Conservation (phyloP, 2,329 filamentous ascomycete genomes). For the Aspergillus luchuensis region DNA sequence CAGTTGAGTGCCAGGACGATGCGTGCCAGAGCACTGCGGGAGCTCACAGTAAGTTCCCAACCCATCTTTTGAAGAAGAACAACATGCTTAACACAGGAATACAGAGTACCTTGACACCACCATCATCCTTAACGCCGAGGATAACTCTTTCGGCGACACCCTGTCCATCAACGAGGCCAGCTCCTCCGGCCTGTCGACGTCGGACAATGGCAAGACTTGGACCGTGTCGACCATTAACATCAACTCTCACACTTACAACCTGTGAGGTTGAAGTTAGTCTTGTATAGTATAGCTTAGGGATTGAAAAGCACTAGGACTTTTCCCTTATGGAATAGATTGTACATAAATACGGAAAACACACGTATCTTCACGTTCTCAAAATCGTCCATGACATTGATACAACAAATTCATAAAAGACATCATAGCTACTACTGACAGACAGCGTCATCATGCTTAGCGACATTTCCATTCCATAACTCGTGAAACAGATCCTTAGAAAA, state of each 20-base stretch:
- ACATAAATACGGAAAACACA: too few relatives aligned
- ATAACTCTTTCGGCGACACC: constrained; percentile 30
- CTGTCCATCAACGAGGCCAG: constrained; percentile 30
- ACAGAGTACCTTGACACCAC: constrained; percentile 34
- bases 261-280: background rate
- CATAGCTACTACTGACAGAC: too few relatives aligned
- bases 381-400: too few relatives aligned
- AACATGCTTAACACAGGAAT: background rate
- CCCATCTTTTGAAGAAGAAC: background rate
- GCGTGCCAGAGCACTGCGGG: constrained; percentile 29
- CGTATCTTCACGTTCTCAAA: too few relatives aligned
- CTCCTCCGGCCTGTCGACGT: constrained; percentile 29
- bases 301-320: too few relatives aligned
- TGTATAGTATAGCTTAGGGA: background rate
- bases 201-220: constrained; percentile 31
- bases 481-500: background rate
- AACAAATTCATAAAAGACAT: too few relatives aligned
- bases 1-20: constrained; percentile 35
- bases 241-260: constrained; percentile 28
- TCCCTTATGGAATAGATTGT: too few relatives aligned
- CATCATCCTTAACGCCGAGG: constrained; percentile 31
- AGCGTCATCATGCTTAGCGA: too few relatives aligned
- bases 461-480: background rate
- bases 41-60: constrained; percentile 32
- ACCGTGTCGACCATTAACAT: constrained; percentile 33